phyloP scores from a whole-genome alignment of 2,329 filamentous ascomycete species.

The Hymenoscyphus occultus region DNA sequence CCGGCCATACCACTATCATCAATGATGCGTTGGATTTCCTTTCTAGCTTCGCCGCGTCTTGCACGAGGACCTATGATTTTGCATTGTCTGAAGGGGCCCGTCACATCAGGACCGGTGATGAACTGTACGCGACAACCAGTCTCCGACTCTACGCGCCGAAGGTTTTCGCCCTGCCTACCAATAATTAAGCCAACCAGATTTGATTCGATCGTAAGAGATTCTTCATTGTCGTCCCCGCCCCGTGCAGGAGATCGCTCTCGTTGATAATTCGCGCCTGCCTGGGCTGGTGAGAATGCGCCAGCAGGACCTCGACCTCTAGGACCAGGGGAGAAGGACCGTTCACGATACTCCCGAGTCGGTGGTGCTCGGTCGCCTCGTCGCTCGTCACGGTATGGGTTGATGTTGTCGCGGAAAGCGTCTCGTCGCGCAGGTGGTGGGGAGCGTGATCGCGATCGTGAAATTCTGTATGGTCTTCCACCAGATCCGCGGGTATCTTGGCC shows the following conservation, averaged over 20 bases:
- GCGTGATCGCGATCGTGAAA: slow-evolving; percentile 65
- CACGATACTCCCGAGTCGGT: slow-evolving; percentile 54
- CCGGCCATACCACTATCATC: slow-evolving; percentile 72
- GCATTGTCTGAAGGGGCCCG: slow-evolving; percentile 74
- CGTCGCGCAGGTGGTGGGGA: slow-evolving; percentile 67
- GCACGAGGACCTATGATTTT: slow-evolving; percentile 75
- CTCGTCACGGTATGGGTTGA: slow-evolving; percentile 83
- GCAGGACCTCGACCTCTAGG: slow-evolving; percentile 50
- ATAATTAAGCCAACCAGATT: slow-evolving; percentile 87
- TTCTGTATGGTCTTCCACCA: slow-evolving; percentile 56
- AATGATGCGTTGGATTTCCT: slow-evolving; percentile 83
- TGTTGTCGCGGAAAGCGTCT: slow-evolving; percentile 70
- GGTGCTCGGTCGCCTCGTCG: slow-evolving; percentile 64
- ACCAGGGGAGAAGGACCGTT: slow-evolving; percentile 70
- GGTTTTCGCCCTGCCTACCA: slow-evolving; percentile 83
- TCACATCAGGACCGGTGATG: slow-evolving; percentile 69
- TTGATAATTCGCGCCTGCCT: slow-evolving; percentile 44
- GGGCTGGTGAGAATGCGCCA: slow-evolving; percentile 60
- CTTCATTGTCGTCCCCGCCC: slow-evolving; percentile 60
- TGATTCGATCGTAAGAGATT: slow-evolving; percentile 83
- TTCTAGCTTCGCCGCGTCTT: slow-evolving; percentile 73
- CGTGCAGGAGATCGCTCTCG: slow-evolving; percentile 58
- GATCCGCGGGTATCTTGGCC: slow-evolving; percentile 44
- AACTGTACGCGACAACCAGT: slow-evolving; percentile 86
- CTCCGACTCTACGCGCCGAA: slow-evolving; percentile 79